These are phyloP conservation scores for Neurospora intermedia DNA, from an alignment of 495 filamentous ascomycete species.

Conservation along the genomic window DNA sequence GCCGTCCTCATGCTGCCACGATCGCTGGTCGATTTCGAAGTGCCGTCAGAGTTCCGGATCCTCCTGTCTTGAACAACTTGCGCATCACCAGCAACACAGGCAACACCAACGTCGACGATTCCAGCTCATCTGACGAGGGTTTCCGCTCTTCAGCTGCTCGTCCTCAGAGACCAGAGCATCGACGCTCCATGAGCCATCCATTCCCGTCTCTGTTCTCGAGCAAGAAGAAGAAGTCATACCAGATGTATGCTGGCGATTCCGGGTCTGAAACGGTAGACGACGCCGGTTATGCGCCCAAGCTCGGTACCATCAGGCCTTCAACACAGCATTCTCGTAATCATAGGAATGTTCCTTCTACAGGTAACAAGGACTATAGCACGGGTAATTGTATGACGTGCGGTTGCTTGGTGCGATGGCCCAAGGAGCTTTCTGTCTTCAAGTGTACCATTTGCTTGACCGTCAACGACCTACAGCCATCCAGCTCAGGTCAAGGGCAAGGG, in stretches of 20 bases:
- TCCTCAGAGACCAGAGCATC: constrained; percentile 36
- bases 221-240: constrained; percentile 39
- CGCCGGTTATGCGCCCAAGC: constrained; percentile 12
- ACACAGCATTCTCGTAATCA: constrained; percentile 13
- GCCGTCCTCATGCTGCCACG: constrained; percentile 7
- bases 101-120: constrained; percentile 12
- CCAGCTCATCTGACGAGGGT: constrained; percentile 34
- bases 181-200: constrained; percentile 66
- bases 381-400: constrained; percentile 78
- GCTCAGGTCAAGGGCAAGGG: neutral
- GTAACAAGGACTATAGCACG: constrained; percentile 40
- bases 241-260: constrained; percentile 6
- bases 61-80: constrained; percentile 15
- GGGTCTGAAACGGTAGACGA: constrained; percentile 19
- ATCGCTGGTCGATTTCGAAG: constrained; percentile 13
- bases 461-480: constrained; percentile 59
- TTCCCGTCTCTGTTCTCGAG: constrained; percentile 54
- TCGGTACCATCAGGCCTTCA: constrained; percentile 10
- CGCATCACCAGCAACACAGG: constrained; percentile 7
- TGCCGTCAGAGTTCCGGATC: constrained; percentile 8
- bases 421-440: constrained; percentile 60
- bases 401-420: constrained; percentile 75
- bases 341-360: constrained; percentile 15
- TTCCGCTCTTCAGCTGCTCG: constrained; percentile 16
- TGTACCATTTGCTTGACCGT: constrained; percentile 82